These are phyloP conservation scores for Cochlearia excelsa DNA, from an alignment of 345 rosid genomes.

Conservation along the genomic window DNA sequence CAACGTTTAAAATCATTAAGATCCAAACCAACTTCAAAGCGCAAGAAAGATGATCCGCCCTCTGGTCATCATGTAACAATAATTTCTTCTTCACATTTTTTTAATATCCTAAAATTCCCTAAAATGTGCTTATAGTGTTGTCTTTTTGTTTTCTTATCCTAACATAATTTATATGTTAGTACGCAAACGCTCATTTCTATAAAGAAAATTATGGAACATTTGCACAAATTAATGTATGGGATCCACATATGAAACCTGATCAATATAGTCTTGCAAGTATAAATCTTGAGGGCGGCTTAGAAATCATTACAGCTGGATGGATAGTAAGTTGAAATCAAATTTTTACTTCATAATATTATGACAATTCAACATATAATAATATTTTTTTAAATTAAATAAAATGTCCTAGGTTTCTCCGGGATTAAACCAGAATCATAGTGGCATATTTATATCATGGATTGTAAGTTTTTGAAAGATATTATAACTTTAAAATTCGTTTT, in stretches of 20 bases:
- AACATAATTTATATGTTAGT: slow-evolving; percentile 13
- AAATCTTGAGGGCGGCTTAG: neutral
- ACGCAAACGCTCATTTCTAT: slow-evolving; percentile 1
- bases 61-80: too few relatives aligned
- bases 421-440: slow-evolving; percentile 16
- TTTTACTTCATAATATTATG: neutral
- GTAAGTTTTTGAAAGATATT: slow-evolving; percentile 19
- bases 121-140: too few relatives aligned
- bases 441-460: slow-evolving; percentile 19
- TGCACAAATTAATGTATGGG: slow-evolving; percentile 28
- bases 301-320: slow-evolving; percentile 13
- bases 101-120: too few relatives aligned
- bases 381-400: too few relatives aligned
- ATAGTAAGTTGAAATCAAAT: slow-evolving; percentile 15
- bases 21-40: too few relatives aligned
- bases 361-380: neutral
- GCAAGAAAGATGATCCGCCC: too few relatives aligned
- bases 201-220: slow-evolving; percentile 2
- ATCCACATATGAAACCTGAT: slow-evolving; percentile 10
- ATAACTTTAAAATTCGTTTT: too few relatives aligned
- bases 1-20: too few relatives aligned
- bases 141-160: too few relatives aligned
- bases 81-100: too few relatives aligned
- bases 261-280: slow-evolving; percentile 27
- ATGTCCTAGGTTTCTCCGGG: slow-evolving; percentile 6